phyloP scores from a whole-genome alignment of 129 eudicot genomes.

The Flaveria trinervia region DNA sequence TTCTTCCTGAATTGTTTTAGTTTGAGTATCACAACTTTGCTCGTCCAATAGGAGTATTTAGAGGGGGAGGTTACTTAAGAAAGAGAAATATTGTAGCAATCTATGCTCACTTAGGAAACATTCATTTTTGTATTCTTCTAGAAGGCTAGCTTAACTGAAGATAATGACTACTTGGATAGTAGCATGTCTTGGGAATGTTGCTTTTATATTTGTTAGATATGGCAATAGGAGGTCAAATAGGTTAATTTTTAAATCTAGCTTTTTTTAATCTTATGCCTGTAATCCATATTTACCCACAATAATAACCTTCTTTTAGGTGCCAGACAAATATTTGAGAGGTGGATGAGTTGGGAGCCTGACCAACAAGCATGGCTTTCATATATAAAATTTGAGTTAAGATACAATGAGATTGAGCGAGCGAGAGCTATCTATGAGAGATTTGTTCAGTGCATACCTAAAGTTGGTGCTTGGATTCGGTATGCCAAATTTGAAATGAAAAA shows the following conservation, averaged over 20 bases:
- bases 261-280: background rate
- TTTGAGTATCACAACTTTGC: too few species aligned
- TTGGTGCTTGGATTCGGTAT: constrained; percentile 66
- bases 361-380: constrained; percentile 91
- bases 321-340: constrained; percentile 71
- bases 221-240: background rate
- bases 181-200: background rate
- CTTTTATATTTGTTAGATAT: background rate
- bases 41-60: too few species aligned
- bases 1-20: too few species aligned
- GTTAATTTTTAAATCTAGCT: background rate
- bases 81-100: background rate
- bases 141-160: background rate
- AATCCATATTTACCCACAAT: background rate
- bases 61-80: too few species aligned
- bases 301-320: constrained; percentile 56
- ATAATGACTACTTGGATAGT: background rate
- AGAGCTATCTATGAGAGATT: constrained; percentile 75
- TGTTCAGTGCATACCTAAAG: constrained; percentile 77
- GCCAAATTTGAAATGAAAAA: constrained; percentile 94
- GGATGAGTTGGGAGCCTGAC: constrained; percentile 95
- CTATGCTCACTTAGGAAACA: background rate
- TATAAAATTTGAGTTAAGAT: constrained; percentile 81
- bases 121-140: too few species aligned
- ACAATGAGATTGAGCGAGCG: constrained; percentile 83